Percentiles rank a stretch among this genome's conserved stretches.
Conservation (phyloP, 345 rosid species). For the Nasturtium officinale region DNA sequence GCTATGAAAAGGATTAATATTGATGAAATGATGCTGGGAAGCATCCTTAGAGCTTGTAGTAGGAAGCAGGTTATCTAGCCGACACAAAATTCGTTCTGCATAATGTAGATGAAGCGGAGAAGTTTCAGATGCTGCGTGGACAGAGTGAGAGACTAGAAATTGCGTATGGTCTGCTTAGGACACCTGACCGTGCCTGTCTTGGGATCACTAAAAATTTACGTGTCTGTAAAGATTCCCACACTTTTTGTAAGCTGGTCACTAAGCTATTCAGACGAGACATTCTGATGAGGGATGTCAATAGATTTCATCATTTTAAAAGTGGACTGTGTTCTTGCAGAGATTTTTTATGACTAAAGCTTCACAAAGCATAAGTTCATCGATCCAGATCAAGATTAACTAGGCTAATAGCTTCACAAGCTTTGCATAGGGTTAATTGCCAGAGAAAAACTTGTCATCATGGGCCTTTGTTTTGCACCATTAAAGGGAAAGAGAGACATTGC, state of each 20-base stretch:
- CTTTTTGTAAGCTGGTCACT: slow-evolving; percentile 76
- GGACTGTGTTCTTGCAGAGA: slow-evolving; percentile 88
- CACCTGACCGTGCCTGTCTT: slow-evolving; percentile 50
- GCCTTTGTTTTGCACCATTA: slow-evolving; percentile 20
- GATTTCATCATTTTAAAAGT: slow-evolving; percentile 81
- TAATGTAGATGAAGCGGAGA: slow-evolving; percentile 64
- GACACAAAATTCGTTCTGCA: slow-evolving; percentile 69
- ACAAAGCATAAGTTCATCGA: slow-evolving; percentile 19
- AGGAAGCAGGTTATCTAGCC: slow-evolving; percentile 69
- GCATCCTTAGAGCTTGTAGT: slow-evolving; percentile 64
- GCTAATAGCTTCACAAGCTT: slow-evolving; percentile 4
- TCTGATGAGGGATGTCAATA: slow-evolving; percentile 78
- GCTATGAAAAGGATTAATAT: slow-evolving; percentile 48
- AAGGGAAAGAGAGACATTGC: slow-evolving; percentile 28
- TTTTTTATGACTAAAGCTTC: slow-evolving; percentile 56
- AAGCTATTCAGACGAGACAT: slow-evolving; percentile 55
- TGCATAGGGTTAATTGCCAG: slow-evolving; percentile 24
- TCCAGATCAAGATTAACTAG: slow-evolving; percentile 9
- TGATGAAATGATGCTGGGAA: slow-evolving; percentile 79
- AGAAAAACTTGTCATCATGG: background rate
- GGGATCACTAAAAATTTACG: slow-evolving; percentile 76
- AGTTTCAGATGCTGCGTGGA: slow-evolving; percentile 66
- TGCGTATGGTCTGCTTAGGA: slow-evolving; percentile 64
- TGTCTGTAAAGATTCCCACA: slow-evolving; percentile 83
- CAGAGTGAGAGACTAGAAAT: slow-evolving; percentile 87